Evolutionary conservation across 192 early-diverging fungal species (phyloP).

Genomic region (Coemansia sp.): DNA sequence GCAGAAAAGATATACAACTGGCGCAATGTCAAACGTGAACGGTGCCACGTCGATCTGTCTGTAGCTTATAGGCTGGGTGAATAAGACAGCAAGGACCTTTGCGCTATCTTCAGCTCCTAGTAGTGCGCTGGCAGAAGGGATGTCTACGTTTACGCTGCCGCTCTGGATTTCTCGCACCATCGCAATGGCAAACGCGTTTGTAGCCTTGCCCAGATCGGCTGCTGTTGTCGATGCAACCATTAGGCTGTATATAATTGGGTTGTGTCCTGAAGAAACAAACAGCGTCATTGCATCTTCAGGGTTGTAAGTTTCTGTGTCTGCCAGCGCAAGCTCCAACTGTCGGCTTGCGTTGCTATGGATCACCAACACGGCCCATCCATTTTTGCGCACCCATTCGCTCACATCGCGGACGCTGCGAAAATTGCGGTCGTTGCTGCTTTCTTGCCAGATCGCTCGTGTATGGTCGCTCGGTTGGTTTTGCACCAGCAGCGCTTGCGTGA

Average conservation of each 20-base stretch:
- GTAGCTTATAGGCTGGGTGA: conserved; percentile 8
- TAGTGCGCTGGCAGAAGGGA: not conserved
- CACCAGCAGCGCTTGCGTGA: conserved; percentile 11
- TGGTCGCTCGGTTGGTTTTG: not conserved
- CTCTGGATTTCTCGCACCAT: not conserved
- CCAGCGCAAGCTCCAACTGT: conserved; percentile 10
- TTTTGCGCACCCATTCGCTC: conserved; percentile 15
- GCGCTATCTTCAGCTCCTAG: no score
- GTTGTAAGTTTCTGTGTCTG: not conserved
- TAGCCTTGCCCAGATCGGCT: not conserved
- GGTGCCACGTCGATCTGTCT: conserved; percentile 21
- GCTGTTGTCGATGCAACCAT: conserved; percentile 9
- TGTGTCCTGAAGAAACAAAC: conserved; percentile 14
- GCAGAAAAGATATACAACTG: conserved; percentile 14
- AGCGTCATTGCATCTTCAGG: conserved; percentile 12
- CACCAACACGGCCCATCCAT: conserved; percentile 37
- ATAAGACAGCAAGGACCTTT: not conserved
- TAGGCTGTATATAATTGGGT: conserved; percentile 5
- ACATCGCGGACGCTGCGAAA: not conserved
- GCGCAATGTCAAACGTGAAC: conserved; percentile 14
- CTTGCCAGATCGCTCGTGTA: conserved; percentile 5
- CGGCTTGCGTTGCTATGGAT: conserved; percentile 19
- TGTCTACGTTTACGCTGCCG: not conserved
- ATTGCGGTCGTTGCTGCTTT: not conserved
- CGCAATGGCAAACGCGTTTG: not conserved